phyloP scores from a whole-genome alignment of 2,329 filamentous ascomycete genomes.

The Diaporthe vexans region DNA sequence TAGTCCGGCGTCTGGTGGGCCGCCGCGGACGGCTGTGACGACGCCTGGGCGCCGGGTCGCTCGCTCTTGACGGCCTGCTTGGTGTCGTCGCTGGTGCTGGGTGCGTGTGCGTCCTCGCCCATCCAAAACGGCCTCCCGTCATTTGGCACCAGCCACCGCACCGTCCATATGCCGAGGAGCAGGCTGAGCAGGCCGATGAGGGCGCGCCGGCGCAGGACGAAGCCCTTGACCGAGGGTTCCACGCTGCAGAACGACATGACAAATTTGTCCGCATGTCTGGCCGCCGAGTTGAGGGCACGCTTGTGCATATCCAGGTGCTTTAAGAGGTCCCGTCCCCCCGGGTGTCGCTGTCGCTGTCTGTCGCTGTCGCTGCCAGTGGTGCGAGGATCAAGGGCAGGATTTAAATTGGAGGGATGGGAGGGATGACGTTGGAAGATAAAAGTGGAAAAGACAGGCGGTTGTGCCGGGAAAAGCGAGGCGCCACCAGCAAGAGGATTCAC shows the following conservation, averaged over 20 bases:
- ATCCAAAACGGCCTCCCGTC: constrained; percentile 24
- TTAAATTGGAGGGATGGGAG: constrained; percentile 1
- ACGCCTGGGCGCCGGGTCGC: neutral
- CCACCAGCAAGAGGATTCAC: constrained; percentile 20
- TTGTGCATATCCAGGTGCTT: constrained; percentile 20
- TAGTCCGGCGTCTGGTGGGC: constrained; percentile 32
- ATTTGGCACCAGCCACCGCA: constrained; percentile 25
- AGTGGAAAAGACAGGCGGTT: constrained; percentile 20
- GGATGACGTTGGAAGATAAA: constrained; percentile 22
- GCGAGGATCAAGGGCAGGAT: neutral
- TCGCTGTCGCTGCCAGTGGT: neutral
- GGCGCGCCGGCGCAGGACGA: constrained; percentile 29
- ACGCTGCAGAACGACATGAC: constrained; percentile 23
- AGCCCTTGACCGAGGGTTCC: constrained; percentile 24
- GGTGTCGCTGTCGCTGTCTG: no score
- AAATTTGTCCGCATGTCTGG: constrained; percentile 8
- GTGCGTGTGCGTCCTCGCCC: neutral
- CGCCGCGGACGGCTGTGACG: neutral
- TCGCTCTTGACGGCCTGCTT: neutral
- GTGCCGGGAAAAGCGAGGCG: constrained; percentile 11
- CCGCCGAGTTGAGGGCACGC: constrained; percentile 21
- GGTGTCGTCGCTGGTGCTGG: neutral
- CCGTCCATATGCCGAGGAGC: constrained; percentile 31
- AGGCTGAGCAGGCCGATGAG: constrained; percentile 24
- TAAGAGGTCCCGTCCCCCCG: neutral